These are phyloP conservation scores for Heliamphora pulchella DNA, from an alignment of 179 eudicot species.

Conservation along the genomic window DNA sequence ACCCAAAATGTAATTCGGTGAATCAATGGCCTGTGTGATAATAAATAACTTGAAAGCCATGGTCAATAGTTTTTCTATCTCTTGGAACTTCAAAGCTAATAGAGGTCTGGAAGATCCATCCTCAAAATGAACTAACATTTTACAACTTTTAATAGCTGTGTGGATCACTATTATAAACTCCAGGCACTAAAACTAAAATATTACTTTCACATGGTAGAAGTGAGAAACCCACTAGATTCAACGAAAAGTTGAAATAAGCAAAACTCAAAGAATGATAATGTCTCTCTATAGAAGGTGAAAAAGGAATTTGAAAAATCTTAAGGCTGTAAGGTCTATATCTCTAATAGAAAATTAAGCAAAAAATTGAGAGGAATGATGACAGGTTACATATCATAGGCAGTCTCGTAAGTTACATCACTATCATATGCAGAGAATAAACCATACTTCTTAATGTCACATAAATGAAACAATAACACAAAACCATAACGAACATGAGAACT, in stretches of 20 bases:
- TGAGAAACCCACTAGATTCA: no score
- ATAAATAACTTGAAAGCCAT: neutral
- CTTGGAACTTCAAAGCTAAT: neutral
- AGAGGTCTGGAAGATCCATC: neutral
- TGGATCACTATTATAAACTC: no score
- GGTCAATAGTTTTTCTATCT: neutral
- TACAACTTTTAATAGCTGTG: no score
- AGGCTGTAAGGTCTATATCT: neutral
- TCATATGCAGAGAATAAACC: neutral
- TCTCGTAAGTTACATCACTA: neutral
- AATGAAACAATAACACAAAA: neutral
- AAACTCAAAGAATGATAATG: no score
- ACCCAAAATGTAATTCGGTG: no score
- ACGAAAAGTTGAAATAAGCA: no score
- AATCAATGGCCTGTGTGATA: no score
- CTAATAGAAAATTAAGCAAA: neutral
- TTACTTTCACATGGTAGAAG: no score
- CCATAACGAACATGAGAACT: conserved; percentile 8
- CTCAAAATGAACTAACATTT: no score
- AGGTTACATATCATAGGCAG: neutral
- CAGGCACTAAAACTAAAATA: no score
- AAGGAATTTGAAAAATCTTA: neutral
- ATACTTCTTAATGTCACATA: neutral
- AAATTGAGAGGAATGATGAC: neutral
- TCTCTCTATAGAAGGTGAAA: no score